Percentiles rank a stretch among this genome's conserved stretches.
phyloP scores from a whole-genome alignment of 1,139 yeast genomes.

The Taiozyma sp. region DNA sequence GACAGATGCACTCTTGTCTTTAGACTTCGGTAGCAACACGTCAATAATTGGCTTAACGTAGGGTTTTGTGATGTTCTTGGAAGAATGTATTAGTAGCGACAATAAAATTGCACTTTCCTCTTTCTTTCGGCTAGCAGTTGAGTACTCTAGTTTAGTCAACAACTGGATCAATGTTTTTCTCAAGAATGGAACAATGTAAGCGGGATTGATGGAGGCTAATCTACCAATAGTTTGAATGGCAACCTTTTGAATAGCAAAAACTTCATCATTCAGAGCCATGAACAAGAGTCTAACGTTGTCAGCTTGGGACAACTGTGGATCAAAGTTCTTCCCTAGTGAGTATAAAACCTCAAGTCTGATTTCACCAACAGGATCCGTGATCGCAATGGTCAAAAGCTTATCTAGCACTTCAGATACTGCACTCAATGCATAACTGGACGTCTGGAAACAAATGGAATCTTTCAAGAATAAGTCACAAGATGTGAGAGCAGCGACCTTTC shows the following conservation, averaged over 20 bases:
- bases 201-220: conserved; percentile 83
- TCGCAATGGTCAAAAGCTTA: conserved; percentile 73
- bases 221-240: conserved; percentile 81
- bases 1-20: conserved; percentile 70
- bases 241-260: conserved; percentile 76
- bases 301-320: conserved; percentile 91
- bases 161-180: conserved; percentile 83
- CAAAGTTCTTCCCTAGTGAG: conserved; percentile 71
- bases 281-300: conserved; percentile 81
- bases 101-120: conserved; percentile 85
- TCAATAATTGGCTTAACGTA: conserved; percentile 88
- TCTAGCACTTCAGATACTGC: conserved; percentile 86
- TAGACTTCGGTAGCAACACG: conserved; percentile 72
- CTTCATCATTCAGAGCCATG: conserved; percentile 90
- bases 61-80: conserved; percentile 80
- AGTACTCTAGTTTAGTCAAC: conserved; percentile 78
- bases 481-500: conserved; percentile 82
- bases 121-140: conserved; percentile 67
- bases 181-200: conserved; percentile 89
- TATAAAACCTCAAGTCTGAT: conserved; percentile 76
- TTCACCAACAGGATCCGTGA: conserved; percentile 87
- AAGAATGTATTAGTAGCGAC: conserved; percentile 68
- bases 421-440: conserved; percentile 76
- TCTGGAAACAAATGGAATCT: conserved; percentile 83
- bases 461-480: conserved; percentile 74